Base-by-base conservation (phyloP, 768 basidiomycete species). In the Mycena floridula region DNA sequence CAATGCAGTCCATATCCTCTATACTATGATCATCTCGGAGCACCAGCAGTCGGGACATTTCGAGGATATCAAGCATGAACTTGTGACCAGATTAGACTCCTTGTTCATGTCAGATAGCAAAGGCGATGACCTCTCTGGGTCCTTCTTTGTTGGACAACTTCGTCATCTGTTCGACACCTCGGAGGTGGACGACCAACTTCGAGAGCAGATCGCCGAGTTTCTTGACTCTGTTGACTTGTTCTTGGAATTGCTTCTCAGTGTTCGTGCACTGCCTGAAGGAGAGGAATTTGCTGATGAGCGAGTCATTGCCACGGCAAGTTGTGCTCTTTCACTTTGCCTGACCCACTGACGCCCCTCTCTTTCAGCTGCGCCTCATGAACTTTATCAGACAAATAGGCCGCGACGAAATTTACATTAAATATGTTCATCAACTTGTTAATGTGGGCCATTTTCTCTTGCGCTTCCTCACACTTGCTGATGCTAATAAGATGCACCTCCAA, bases 281-380 rank as follows among this genome's bases (percentile, higher is more conserved):
- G 89, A 94, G 52, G 92, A 96, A 65, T 96, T 84, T 64, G 82
- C 89, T 9, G 94, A 98, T 57, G 95, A 98, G 58, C 81, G 93
- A 16, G 89, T 94, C 18, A 90, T 91, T 58, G 91, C 91, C 9
- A 94, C 92, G 41, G 87, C 87, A 58, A 39, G 70, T 23, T 5
- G 48, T 21, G 6, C 23, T 27, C 30, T 42, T 20, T 50, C 42
- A 37, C n/a, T n/a, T 18, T 38, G 9, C 15, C 5, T 41, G 7
- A 4, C 1, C 41, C 37, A 25, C 46, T 51, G 13, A 58, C 47
- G 55, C n/a, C 42, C 22, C 16, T 23, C n/a, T 40, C 26, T 40
- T 45, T 25, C 48, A 89, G 87, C 69, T 94, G 50, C 77, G 89
- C 25, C 68, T 96, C 48, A 92, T 96, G 85, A 90, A 92, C 60